phyloP scores from a whole-genome alignment of 2,329 filamentous ascomycete genomes.

The Aureobasidium vineae region DNA sequence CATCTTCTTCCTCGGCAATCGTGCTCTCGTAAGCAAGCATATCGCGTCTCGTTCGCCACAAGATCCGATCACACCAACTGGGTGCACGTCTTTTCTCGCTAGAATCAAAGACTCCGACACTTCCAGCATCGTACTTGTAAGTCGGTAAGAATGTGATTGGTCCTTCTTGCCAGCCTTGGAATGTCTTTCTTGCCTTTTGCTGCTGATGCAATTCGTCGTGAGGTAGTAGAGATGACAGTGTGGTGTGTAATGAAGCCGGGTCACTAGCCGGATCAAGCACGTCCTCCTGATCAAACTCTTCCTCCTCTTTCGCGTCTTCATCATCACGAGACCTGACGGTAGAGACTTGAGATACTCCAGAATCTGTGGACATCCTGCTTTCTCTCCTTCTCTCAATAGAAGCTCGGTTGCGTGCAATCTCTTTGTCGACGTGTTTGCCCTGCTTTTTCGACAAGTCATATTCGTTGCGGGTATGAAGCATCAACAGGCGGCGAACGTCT shows the following conservation, averaged over 20 bases:
- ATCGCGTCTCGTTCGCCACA: slow-evolving; percentile 76
- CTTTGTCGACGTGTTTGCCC: slow-evolving; percentile 39
- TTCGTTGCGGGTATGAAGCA: slow-evolving; percentile 76
- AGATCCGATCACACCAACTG: slow-evolving; percentile 94
- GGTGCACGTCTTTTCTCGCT: slow-evolving; percentile 91
- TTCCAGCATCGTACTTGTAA: slow-evolving; percentile 98
- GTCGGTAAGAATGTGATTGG: slow-evolving; percentile 85
- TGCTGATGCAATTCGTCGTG: slow-evolving; percentile 82
- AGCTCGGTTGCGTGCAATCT: slow-evolving; percentile 31
- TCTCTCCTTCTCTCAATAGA: slow-evolving; percentile 13
- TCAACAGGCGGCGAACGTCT: slow-evolving; percentile 81
- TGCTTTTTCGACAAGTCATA: slow-evolving; percentile 57
- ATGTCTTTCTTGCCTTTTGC: slow-evolving; percentile 72
- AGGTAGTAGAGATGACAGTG: slow-evolving; percentile 77
- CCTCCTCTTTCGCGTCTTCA: background rate
- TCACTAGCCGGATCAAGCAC: slow-evolving; percentile 47
- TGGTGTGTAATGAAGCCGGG: slow-evolving; percentile 83
- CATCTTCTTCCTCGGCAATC: slow-evolving; percentile 62
- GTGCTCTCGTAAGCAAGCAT: slow-evolving; percentile 64
- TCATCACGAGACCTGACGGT: slow-evolving; percentile 4
- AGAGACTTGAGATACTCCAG: slow-evolving; percentile 19
- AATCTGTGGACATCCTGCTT: slow-evolving; percentile 18
- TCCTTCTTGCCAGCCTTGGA: slow-evolving; percentile 90
- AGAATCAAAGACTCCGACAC: slow-evolving; percentile 85
- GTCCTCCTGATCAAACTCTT: slow-evolving; percentile 13